Percentiles rank a stretch among this genome's conserved stretches.
These are phyloP conservation scores for Calocybe cyanea DNA, from an alignment of 768 basidiomycete genomes.

Conservation along the genomic window DNA sequence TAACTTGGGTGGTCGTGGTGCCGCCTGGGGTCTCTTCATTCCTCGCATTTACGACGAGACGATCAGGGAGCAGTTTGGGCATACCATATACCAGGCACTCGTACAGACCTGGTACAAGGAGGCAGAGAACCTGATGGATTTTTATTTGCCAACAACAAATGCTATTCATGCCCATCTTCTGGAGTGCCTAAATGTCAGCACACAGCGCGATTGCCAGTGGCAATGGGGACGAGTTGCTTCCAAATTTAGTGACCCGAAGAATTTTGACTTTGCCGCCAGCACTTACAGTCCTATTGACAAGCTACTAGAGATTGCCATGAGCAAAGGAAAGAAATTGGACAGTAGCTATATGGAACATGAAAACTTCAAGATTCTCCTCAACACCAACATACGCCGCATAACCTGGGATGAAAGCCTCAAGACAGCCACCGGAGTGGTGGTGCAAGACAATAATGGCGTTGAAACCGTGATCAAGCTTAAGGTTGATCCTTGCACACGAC, in stretches of 20 bases:
- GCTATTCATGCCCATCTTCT: slow-evolving; percentile 7
- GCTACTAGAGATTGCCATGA: no score
- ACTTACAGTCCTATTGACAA: slow-evolving; percentile 24
- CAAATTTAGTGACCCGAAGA: slow-evolving; percentile 18
- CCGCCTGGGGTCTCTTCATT: slow-evolving; percentile 18
- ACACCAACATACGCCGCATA: slow-evolving; percentile 5
- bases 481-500: no score
- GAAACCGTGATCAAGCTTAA: slow-evolving; percentile 5
- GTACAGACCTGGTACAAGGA: slow-evolving; percentile 8
- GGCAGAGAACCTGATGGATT: slow-evolving; percentile 13
- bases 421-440: background rate
- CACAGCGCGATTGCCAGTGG: slow-evolving; percentile 14
- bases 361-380: slow-evolving; percentile 20
- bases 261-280: slow-evolving; percentile 22
- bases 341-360: slow-evolving; percentile 3
- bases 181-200: slow-evolving; percentile 11
- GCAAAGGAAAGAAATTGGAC: slow-evolving; percentile 3
- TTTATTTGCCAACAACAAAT: slow-evolving; percentile 8
- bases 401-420: background rate
- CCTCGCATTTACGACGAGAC: slow-evolving; percentile 16
- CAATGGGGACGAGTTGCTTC: slow-evolving; percentile 25
- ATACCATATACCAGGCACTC: background rate
- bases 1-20: slow-evolving; percentile 20
- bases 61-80: slow-evolving; percentile 2
- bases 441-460: slow-evolving; percentile 1